Percentiles rank a stretch among this genome's conserved stretches.
These are phyloP conservation scores for Zizania latifolia DNA, from an alignment of 176 grass and related monocot species.

Conservation along the genomic window DNA sequence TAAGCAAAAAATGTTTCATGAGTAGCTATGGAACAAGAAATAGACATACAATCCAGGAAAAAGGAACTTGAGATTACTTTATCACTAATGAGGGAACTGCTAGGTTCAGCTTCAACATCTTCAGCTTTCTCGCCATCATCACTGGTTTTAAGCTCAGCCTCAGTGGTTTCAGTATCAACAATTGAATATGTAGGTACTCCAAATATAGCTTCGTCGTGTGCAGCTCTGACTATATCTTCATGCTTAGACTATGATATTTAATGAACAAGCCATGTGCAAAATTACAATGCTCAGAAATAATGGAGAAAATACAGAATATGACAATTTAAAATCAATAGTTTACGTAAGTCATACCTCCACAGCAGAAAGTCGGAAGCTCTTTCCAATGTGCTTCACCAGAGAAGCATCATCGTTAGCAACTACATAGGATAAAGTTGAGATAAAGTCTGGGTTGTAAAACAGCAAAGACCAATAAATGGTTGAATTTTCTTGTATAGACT, in stretches of 20 bases:
- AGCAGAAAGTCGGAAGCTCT: slow-evolving; percentile 83
- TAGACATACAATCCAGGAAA: slow-evolving; percentile 1
- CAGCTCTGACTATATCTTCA: slow-evolving; percentile 70
- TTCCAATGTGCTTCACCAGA: slow-evolving; percentile 74
- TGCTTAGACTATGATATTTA: slow-evolving; percentile 54
- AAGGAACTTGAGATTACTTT: slow-evolving; percentile 42
- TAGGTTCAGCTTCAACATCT: slow-evolving; percentile 26
- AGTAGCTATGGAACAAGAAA: slow-evolving; percentile 13
- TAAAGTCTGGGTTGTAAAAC: not conserved
- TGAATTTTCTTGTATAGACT: too few relatives aligned
- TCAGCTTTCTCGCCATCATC: slow-evolving; percentile 5
- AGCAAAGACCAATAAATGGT: not conserved
- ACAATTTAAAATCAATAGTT: not conserved
- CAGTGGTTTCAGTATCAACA: slow-evolving; percentile 35
- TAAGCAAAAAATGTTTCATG: slow-evolving; percentile 14
- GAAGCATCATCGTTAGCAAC: slow-evolving; percentile 80
- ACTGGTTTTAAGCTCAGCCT: slow-evolving; percentile 26
- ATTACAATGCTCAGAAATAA: not conserved
- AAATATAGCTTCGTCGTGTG: slow-evolving; percentile 93
- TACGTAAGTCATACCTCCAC: slow-evolving; percentile 52
- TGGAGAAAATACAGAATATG: not conserved
- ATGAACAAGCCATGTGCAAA: slow-evolving; percentile 11
- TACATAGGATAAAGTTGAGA: slow-evolving; percentile 14
- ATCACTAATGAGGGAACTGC: slow-evolving; percentile 51
- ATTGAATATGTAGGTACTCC: slow-evolving; percentile 45